These are phyloP conservation scores for Trichothecium roseum DNA, from an alignment of 2,329 filamentous ascomycete genomes.

Conservation along the genomic window DNA sequence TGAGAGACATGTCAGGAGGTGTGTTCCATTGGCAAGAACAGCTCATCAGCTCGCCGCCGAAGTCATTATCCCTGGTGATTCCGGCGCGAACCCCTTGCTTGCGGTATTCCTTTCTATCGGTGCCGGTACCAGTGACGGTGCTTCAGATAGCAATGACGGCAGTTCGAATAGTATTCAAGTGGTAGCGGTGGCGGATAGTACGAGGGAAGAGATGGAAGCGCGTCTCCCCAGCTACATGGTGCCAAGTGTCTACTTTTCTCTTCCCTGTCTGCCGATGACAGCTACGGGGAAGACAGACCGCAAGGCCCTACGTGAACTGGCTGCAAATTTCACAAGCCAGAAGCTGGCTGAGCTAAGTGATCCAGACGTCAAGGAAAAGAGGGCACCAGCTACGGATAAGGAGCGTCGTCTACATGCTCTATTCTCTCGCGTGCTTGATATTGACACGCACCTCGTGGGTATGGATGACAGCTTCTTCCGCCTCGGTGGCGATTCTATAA, in stretches of 20 bases:
- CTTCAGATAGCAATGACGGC: no score
- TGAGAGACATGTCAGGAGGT: conserved; percentile 7
- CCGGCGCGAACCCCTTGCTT: neutral
- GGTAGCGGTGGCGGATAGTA: no score
- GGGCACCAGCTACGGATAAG: neutral
- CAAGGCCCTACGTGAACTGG: neutral
- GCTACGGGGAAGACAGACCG: conserved; percentile 1
- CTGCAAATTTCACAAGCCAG: neutral
- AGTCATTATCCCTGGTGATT: neutral
- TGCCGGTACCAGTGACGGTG: no score
- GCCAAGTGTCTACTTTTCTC: conserved; percentile 4
- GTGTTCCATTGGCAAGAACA: no score
- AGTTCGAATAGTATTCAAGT: no score
- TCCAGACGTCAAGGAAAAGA: neutral
- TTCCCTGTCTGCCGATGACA: neutral
- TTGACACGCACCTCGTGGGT: conserved; percentile 15
- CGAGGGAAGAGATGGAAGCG: no score
- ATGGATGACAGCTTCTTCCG: conserved; percentile 34
- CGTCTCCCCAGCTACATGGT: conserved; percentile 6
- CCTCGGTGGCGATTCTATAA: conserved; percentile 34
- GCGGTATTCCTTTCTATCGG: conserved; percentile 1
- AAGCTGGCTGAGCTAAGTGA: neutral
- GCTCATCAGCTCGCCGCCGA: no score
- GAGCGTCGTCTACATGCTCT: conserved; percentile 1
- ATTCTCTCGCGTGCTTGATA: conserved; percentile 5